These are phyloP conservation scores for Lachancea kluyveri DNA, from an alignment of 805 yeast species.

Conservation along the genomic window DNA sequence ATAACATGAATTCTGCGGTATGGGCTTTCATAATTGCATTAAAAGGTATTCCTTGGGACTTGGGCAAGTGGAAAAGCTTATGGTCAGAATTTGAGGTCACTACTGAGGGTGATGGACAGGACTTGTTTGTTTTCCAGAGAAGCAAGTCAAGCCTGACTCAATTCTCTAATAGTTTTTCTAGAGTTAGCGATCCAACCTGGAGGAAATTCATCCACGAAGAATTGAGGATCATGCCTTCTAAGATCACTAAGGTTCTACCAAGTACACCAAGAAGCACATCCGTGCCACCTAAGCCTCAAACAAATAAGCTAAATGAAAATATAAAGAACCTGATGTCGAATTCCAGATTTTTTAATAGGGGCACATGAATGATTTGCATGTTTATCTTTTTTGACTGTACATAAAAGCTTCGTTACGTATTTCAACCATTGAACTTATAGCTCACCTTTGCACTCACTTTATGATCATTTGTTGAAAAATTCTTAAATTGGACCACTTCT, in stretches of 20 bases:
- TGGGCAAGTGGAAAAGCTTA: constrained; percentile 24
- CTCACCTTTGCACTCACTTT: constrained; percentile 66
- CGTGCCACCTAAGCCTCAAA: constrained; percentile 6
- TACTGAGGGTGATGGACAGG: constrained; percentile 1
- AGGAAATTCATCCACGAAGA: constrained; percentile 21
- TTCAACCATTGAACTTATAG: constrained; percentile 24
- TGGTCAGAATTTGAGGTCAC: constrained; percentile 19
- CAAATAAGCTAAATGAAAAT: constrained; percentile 15
- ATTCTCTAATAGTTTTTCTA: constrained; percentile 19
- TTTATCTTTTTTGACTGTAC: too few relatives aligned
- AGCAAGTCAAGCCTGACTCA: constrained; percentile 6
- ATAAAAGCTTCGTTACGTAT: constrained; percentile 1
- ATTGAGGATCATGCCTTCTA: constrained; percentile 15
- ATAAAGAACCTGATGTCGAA: constrained; percentile 17
- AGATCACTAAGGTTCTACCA: not conserved
- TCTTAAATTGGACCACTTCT: constrained; percentile 64
- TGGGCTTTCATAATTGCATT: constrained; percentile 28
- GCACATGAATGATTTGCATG: constrained; percentile 3
- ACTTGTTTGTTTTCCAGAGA: constrained; percentile 3
- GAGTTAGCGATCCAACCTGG: constrained; percentile 28
- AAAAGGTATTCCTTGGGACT: constrained; percentile 29
- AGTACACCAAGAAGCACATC: constrained; percentile 5
- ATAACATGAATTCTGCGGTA: constrained; percentile 20
- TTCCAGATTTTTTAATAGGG: constrained; percentile 20
- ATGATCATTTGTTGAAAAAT: constrained; percentile 63